phyloP scores from a whole-genome alignment of 1,139 yeast genomes.

The Geotrichum restrictum region DNA sequence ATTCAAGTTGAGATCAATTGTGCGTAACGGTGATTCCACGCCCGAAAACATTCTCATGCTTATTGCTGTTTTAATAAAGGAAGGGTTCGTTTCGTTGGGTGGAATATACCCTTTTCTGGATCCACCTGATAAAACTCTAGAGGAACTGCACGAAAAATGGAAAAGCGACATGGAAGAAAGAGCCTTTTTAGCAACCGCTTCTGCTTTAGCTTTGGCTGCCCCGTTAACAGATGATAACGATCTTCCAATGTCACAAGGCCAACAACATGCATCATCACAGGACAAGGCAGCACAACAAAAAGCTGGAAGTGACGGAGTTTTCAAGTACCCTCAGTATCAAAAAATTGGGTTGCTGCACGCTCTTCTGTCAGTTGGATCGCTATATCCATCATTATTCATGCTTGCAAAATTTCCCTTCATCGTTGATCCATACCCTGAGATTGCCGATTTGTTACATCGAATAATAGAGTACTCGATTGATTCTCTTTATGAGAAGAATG shows the following conservation, averaged over 20 bases:
- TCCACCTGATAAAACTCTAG: conserved; percentile 46
- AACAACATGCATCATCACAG: conserved; percentile 10
- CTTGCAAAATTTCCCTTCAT: conserved; percentile 62
- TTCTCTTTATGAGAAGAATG: conserved; percentile 45
- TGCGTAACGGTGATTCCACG: conserved; percentile 36
- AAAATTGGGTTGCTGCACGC: conserved; percentile 49
- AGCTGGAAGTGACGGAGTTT: conserved; percentile 23
- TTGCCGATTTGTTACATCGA: conserved; percentile 48
- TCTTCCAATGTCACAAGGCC: conserved; percentile 21
- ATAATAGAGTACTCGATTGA: conserved; percentile 50
- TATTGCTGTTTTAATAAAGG: conserved; percentile 57
- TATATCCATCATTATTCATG: conserved; percentile 60
- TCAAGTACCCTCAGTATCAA: conserved; percentile 29
- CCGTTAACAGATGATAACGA: conserved; percentile 66
- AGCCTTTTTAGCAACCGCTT: conserved; percentile 62
- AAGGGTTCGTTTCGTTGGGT: conserved; percentile 64
- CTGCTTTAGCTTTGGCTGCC: conserved; percentile 84
- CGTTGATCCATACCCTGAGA: conserved; percentile 52
- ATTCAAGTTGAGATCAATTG: conserved; percentile 45
- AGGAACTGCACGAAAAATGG: conserved; percentile 45
- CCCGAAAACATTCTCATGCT: conserved; percentile 49
- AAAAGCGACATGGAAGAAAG: conserved; percentile 56
- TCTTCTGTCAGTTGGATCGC: conserved; percentile 58
- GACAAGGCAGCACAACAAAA: conserved; percentile 21
- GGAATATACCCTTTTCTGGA: conserved; percentile 55